These are phyloP conservation scores for Penicillium riverlandense DNA, from an alignment of 495 filamentous ascomycete species.

Conservation along the genomic window DNA sequence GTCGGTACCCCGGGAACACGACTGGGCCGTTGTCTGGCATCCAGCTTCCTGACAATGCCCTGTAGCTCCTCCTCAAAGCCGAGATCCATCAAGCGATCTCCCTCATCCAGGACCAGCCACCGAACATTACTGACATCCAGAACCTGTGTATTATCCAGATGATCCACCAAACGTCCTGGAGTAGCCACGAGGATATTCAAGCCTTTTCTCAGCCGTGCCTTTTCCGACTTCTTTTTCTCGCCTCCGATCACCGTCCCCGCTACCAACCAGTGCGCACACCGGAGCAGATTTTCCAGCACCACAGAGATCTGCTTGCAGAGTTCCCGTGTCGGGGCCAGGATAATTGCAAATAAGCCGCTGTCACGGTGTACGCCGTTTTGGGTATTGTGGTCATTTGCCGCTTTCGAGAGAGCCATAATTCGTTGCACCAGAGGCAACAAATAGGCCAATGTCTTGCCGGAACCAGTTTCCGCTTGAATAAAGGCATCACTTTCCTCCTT, in stretches of 20 bases:
- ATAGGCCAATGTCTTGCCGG: slow-evolving; percentile 94
- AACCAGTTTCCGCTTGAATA: slow-evolving; percentile 94
- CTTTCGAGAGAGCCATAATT: slow-evolving; percentile 64
- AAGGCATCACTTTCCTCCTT: slow-evolving; percentile 87
- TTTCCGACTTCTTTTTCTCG: slow-evolving; percentile 96
- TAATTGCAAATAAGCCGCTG: slow-evolving; percentile 86
- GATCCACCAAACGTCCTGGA: slow-evolving; percentile 82
- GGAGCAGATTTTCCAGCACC: slow-evolving; percentile 74
- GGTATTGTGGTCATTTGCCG: slow-evolving; percentile 7
- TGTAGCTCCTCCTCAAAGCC: slow-evolving; percentile 88
- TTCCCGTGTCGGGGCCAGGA: slow-evolving; percentile 88
- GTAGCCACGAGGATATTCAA: slow-evolving; percentile 94
- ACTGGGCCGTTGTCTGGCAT: slow-evolving; percentile 36
- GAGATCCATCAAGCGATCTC: slow-evolving; percentile 92
- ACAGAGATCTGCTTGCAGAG: slow-evolving; percentile 85
- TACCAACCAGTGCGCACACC: slow-evolving; percentile 84
- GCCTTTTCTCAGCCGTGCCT: slow-evolving; percentile 84
- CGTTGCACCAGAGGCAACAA: slow-evolving; percentile 84
- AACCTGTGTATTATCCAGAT: slow-evolving; percentile 83
- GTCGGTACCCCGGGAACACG: slow-evolving; percentile 56
- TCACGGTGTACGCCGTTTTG: slow-evolving; percentile 56
- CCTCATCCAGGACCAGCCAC: slow-evolving; percentile 93
- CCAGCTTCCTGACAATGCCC: slow-evolving; percentile 71
- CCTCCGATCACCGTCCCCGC: slow-evolving; percentile 89
- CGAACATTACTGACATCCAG: slow-evolving; percentile 82